Conservation (phyloP, 805 yeast genomes). For the Yamadazyma paraphyllophila region DNA sequence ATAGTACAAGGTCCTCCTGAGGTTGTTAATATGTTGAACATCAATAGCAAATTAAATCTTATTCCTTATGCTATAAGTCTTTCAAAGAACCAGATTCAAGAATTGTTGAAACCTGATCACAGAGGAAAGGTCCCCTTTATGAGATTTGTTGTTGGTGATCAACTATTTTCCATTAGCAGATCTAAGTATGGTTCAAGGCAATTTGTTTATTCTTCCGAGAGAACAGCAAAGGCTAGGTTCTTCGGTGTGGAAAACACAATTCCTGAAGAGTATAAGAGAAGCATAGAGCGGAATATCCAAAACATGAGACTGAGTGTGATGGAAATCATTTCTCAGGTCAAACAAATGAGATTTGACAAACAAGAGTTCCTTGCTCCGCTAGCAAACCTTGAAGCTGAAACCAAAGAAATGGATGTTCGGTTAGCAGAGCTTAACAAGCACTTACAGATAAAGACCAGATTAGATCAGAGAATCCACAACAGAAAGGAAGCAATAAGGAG, state of each 20-base stretch:
- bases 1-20: constrained; percentile 68
- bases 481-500: constrained; percentile 11
- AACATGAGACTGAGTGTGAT: neutral
- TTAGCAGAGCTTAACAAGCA: constrained; percentile 14
- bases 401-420: constrained; percentile 24
- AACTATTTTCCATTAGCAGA: constrained; percentile 46
- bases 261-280: constrained; percentile 21
- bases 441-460: constrained; percentile 1
- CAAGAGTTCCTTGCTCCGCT: neutral
- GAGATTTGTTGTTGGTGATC: constrained; percentile 60
- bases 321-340: neutral
- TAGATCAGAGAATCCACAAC: neutral
- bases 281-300: neutral
- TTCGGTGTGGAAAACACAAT: constrained; percentile 19
- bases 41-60: constrained; percentile 42
- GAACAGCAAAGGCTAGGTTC: constrained; percentile 26
- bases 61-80: constrained; percentile 64
- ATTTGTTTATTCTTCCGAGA: constrained; percentile 42
- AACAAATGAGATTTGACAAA: neutral
- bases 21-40: constrained; percentile 72
- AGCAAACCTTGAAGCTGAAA: constrained; percentile 7
- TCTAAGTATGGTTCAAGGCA: constrained; percentile 68
- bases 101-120: constrained; percentile 30
- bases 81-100: constrained; percentile 36
- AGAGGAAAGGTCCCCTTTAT: constrained; percentile 46